phyloP scores from a whole-genome alignment of 2,329 filamentous ascomycete genomes.

The Pseudogymnoascus sp. region DNA sequence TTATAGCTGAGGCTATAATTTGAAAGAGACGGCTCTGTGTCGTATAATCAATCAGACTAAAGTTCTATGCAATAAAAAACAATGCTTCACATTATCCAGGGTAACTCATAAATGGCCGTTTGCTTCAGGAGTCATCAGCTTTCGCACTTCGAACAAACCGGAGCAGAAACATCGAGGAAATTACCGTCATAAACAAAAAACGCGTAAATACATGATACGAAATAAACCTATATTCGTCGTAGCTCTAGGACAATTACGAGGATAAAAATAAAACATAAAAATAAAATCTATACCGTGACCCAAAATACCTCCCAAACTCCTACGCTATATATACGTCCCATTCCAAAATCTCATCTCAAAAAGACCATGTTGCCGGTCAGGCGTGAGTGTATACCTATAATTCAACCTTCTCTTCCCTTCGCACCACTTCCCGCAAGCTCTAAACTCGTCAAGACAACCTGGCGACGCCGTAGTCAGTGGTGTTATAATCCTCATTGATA shows the following conservation, averaged over 20 bases:
- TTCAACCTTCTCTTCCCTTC: background rate
- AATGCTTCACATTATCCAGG: background rate
- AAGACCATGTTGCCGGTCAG: background rate
- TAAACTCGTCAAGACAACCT: conserved; percentile 2
- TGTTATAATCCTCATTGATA: background rate
- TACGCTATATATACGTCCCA: background rate
- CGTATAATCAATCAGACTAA: background rate
- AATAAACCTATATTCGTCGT: background rate
- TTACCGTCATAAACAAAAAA: background rate
- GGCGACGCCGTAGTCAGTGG: background rate
- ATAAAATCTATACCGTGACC: background rate
- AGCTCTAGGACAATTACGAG: background rate
- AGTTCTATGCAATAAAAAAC: background rate
- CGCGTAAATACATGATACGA: background rate
- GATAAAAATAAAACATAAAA: background rate
- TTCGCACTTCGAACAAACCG: background rate
- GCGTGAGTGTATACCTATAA: background rate
- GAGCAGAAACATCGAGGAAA: background rate
- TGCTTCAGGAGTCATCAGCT: background rate
- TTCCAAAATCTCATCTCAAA: background rate
- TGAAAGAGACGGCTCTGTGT: background rate
- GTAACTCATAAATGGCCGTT: too few relatives aligned
- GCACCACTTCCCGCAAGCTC: background rate
- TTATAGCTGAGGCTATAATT: background rate
- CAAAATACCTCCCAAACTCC: background rate